Evolutionary conservation across 2,329 filamentous ascomycete species (phyloP).

Genomic region (Lasiodiplodia sp.): DNA sequence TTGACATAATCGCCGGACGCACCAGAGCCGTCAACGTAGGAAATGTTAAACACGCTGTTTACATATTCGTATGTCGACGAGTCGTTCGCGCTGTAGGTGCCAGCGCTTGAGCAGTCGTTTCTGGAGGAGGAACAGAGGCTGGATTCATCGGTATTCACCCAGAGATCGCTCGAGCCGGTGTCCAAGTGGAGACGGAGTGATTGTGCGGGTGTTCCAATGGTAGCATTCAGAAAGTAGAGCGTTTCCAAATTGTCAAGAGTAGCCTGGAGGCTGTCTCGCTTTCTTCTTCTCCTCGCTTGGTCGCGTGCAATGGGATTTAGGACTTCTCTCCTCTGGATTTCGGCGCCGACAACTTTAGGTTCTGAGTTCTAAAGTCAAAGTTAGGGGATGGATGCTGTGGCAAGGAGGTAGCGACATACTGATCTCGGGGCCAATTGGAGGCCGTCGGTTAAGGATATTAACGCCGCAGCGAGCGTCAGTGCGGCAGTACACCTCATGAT

Average conservation of each 20-base stretch:
- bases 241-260: slow-evolving; percentile 65
- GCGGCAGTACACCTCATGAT: slow-evolving; percentile 43
- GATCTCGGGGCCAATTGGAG: slow-evolving; percentile 43
- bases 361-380: background rate
- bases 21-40: slow-evolving; percentile 82
- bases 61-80: slow-evolving; percentile 81
- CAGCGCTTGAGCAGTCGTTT: slow-evolving; percentile 65
- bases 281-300: slow-evolving; percentile 50
- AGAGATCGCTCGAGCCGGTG: slow-evolving; percentile 69
- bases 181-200: slow-evolving; percentile 65
- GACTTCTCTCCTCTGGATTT: slow-evolving; percentile 58
- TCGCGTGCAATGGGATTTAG: slow-evolving; percentile 55
- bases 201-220: slow-evolving; percentile 65
- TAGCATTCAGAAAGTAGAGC: slow-evolving; percentile 66
- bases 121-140: slow-evolving; percentile 60
- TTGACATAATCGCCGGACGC: slow-evolving; percentile 81
- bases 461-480: slow-evolving; percentile 38
- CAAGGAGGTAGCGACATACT: slow-evolving; percentile 37
- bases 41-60: slow-evolving; percentile 82
- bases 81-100: slow-evolving; percentile 72
- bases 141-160: slow-evolving; percentile 71
- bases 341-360: slow-evolving; percentile 57
- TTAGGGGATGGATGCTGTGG: slow-evolving; percentile 13
- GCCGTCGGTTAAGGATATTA: slow-evolving; percentile 41
- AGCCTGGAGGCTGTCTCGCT: slow-evolving; percentile 51